These are phyloP conservation scores for Gyromitra esculenta DNA, from an alignment of 2,329 filamentous ascomycete species.

Conservation along the genomic window DNA sequence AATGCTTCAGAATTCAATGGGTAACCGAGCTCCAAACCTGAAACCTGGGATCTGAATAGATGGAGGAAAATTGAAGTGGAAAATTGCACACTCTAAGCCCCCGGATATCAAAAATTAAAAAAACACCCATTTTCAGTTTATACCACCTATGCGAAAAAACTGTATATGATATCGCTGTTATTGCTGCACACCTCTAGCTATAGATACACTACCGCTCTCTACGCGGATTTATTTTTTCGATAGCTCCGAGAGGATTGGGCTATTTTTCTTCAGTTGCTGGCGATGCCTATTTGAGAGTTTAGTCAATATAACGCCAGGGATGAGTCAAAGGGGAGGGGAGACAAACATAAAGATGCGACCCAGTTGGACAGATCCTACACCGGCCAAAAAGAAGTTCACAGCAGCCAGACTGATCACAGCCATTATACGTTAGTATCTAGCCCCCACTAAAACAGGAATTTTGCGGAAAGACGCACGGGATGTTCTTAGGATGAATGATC, in stretches of 20 bases:
- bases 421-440: slow-evolving; percentile 30
- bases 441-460: not conserved
- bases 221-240: slow-evolving; percentile 21
- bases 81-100: not conserved
- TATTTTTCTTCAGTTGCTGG: slow-evolving; percentile 44
- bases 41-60: not conserved
- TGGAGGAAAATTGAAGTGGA: not conserved
- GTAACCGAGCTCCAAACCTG: not conserved
- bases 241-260: slow-evolving; percentile 40
- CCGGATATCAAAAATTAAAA: slow-evolving; percentile 17
- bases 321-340: not conserved
- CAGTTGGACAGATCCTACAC: slow-evolving; percentile 85
- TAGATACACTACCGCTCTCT: slow-evolving; percentile 20
- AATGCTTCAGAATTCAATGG: not conserved
- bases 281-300: slow-evolving; percentile 24
- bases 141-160: slow-evolving; percentile 6
- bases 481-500: slow-evolving; percentile 92
- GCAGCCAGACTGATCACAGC: slow-evolving; percentile 76
- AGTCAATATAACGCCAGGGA: not conserved
- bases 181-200: slow-evolving; percentile 17
- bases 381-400: slow-evolving; percentile 97
- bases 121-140: slow-evolving; percentile 18
- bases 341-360: slow-evolving; percentile 74
- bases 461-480: slow-evolving; percentile 71
- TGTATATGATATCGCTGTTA: slow-evolving; percentile 25